A percentile compares a stretch with the other conserved stretches of the same genome.
Evolutionary conservation across 2,329 filamentous ascomycete genomes (phyloP).

Genomic region (Mycosphaerelloides madeirae): DNA sequence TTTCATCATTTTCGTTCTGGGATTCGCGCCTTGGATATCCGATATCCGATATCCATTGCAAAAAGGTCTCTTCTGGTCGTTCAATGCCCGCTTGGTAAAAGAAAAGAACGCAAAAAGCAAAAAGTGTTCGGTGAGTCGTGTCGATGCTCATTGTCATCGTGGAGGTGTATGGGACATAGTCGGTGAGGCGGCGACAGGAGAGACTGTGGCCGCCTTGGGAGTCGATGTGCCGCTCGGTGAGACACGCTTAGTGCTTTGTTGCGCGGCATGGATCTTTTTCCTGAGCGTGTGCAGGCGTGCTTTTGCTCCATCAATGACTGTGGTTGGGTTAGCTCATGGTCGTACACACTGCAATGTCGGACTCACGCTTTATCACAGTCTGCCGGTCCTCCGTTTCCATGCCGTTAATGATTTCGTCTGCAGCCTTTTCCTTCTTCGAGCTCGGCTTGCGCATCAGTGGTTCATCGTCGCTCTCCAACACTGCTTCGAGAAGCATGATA

Average conservation of each 20-base stretch:
- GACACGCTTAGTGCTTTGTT: conserved; percentile 30
- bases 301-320: conserved; percentile 45
- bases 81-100: neutral
- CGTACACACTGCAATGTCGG: neutral
- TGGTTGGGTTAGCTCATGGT: conserved; percentile 22
- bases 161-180: conserved; percentile 17
- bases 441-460: conserved; percentile 41
- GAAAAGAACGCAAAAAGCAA: conserved; percentile 2
- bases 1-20: neutral
- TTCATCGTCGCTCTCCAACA: conserved; percentile 75
- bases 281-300: conserved; percentile 39
- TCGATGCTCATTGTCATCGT: conserved; percentile 11
- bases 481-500: conserved; percentile 89
- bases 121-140: too few relatives aligned
- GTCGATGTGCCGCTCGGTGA: conserved; percentile 18
- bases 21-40: neutral
- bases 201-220: conserved; percentile 15
- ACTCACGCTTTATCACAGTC: conserved; percentile 67
- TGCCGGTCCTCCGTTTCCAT: conserved; percentile 67
- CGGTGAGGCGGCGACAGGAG: conserved; percentile 12
- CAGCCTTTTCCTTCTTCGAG: conserved; percentile 43
- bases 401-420: conserved; percentile 48
- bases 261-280: conserved; percentile 41
- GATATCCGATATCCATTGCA: neutral
- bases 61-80: neutral